Conservation (phyloP, 2,329 filamentous ascomycete genomes). For the Fusarium mexicanum region DNA sequence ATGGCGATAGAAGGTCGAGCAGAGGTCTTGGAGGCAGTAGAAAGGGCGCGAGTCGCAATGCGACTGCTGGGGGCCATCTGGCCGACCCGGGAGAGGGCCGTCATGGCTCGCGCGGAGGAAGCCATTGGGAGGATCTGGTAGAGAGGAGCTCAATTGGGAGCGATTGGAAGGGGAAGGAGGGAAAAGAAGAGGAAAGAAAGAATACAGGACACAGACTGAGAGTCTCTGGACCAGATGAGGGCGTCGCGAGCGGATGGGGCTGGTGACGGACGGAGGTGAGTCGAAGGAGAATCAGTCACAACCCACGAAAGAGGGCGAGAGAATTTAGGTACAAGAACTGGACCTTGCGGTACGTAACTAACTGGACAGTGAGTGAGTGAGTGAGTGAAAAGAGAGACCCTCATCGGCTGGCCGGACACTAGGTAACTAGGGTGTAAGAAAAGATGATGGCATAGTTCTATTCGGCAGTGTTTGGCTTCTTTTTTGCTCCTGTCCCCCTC, state of each 20-base stretch:
- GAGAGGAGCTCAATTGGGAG: slow-evolving; percentile 41
- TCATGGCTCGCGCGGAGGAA: slow-evolving; percentile 57
- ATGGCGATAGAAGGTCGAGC: slow-evolving; percentile 48
- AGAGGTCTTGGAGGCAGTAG: slow-evolving; percentile 45
- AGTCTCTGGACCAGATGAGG: slow-evolving; percentile 36
- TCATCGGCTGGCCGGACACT: slow-evolving; percentile 31
- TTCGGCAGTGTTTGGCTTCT: slow-evolving; percentile 5
- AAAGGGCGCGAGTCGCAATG: slow-evolving; percentile 48
- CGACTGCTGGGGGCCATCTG: slow-evolving; percentile 44
- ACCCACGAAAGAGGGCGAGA: slow-evolving; percentile 31
- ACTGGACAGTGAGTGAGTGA: neutral
- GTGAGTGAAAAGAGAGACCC: slow-evolving; percentile 3
- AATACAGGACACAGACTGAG: slow-evolving; percentile 23
- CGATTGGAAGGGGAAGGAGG: slow-evolving; percentile 15
- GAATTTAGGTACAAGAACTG: slow-evolving; percentile 14
- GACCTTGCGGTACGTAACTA: slow-evolving; percentile 35
- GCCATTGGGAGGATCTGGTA: slow-evolving; percentile 52
- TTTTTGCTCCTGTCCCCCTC: slow-evolving; percentile 11
- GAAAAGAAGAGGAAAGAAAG: slow-evolving; percentile 5
- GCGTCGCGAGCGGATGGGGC: slow-evolving; percentile 29
- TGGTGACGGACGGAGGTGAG: slow-evolving; percentile 37
- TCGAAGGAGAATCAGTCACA: slow-evolving; percentile 38
- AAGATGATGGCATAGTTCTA: slow-evolving; percentile 6
- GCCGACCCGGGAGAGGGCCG: slow-evolving; percentile 47
- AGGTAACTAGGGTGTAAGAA: slow-evolving; percentile 21